Conservation (phyloP, 345 rosid genomes). For the Pistacia integerrima region DNA sequence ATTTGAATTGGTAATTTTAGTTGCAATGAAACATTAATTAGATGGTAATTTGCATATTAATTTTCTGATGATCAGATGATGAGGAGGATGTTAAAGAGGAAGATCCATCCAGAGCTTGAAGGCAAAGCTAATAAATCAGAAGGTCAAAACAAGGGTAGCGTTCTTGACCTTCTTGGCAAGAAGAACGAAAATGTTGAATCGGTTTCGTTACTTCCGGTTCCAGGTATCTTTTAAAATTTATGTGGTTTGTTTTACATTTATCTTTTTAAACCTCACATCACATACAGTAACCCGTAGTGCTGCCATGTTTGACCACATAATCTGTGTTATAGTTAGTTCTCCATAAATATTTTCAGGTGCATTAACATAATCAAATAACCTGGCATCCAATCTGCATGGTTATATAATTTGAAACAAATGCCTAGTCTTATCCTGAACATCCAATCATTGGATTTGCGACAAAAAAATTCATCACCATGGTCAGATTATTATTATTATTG, state of each 20-base stretch:
- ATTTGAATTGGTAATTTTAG: background rate
- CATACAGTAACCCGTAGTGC: background rate
- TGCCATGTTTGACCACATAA: background rate
- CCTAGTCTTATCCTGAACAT: background rate
- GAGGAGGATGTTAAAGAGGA: slow-evolving; percentile 83
- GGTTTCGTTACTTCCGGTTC: slow-evolving; percentile 45
- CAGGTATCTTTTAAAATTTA: slow-evolving; percentile 32
- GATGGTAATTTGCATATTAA: background rate
- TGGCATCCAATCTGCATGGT: no score
- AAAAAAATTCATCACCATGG: slow-evolving; percentile 3
- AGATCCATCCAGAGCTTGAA: slow-evolving; percentile 82
- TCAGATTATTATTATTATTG: background rate
- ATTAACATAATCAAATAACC: no score
- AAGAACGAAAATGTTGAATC: slow-evolving; percentile 43
- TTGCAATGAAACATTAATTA: background rate
- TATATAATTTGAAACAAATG: background rate
- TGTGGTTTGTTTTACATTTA: background rate
- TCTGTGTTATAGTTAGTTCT: no score
- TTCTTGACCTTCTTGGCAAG: slow-evolving; percentile 18
- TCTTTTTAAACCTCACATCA: background rate
- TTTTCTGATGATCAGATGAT: slow-evolving; percentile 49
- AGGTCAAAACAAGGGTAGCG: slow-evolving; percentile 31
- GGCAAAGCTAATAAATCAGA: slow-evolving; percentile 37
- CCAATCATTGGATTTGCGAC: slow-evolving; percentile 18
- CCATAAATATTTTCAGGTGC: no score